Percentiles rank a stretch among this genome's conserved stretches.
Evolutionary conservation across 2,329 filamentous ascomycete species (phyloP).

Genomic region (Simplicillium sp.): DNA sequence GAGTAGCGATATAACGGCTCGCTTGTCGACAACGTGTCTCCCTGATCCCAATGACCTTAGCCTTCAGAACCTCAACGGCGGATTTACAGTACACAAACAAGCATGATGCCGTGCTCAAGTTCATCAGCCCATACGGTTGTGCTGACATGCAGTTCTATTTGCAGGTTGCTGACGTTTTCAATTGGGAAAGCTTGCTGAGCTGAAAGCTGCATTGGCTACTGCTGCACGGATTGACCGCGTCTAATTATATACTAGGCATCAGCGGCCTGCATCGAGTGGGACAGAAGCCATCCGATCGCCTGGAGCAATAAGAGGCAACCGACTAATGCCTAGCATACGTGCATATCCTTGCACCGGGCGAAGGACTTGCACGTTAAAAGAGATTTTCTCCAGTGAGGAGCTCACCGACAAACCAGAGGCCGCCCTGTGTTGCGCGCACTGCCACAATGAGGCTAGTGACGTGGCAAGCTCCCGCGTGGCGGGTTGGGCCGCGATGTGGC

Average conservation of each 20-base stretch:
- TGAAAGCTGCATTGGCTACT: conserved; percentile 8
- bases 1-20: too few relatives aligned
- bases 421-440: conserved; percentile 1
- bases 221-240: conserved; percentile 1
- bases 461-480: conserved; percentile 23
- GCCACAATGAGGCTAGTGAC: conserved; percentile 31
- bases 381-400: too few relatives aligned
- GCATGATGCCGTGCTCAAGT: too few relatives aligned
- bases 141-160: too few relatives aligned
- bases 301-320: conserved; percentile 7
- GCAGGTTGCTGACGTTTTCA: too few relatives aligned
- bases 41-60: too few relatives aligned
- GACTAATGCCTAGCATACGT: neutral
- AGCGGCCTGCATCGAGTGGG: conserved; percentile 9
- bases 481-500: too few relatives aligned
- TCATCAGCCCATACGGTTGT: too few relatives aligned
- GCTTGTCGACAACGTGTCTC: too few relatives aligned
- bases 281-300: neutral
- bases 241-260: neutral
- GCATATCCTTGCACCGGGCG: neutral
- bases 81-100: too few relatives aligned
- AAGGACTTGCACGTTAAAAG: conserved; percentile 6
- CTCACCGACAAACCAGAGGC: too few relatives aligned
- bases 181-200: conserved; percentile 1
- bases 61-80: too few relatives aligned